Evolutionary conservation across 352 stramenopile genomes (phyloP), one percentile per base, ranked within the genome.

Genomic region (Pythium scleroteichum): DNA sequence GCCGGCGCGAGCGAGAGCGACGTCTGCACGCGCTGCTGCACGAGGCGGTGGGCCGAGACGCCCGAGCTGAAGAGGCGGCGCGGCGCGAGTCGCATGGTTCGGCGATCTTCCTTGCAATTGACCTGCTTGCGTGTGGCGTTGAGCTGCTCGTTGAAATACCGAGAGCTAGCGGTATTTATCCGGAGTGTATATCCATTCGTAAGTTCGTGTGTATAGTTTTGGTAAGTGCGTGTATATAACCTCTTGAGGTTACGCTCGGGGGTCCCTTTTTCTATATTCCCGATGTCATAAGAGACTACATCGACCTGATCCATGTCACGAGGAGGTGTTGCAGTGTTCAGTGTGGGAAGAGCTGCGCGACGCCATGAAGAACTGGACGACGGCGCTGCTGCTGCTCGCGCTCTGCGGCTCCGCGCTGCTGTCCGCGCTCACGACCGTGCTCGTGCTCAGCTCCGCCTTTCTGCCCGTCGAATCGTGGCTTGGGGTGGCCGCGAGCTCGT

Each of bases 21-120:
- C 10, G 53, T 52, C 61, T 90, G 82, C 22, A 91, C 76, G 35
- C 73, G 79, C 63, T 92, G 77, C 72, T 92, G 73, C 52, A 91
- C 72, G 66, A 91, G 56, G 24, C 70, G 65, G 57, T 82, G 77
- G 14, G 80, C 78, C 5, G 75, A 44, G 17, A 52, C 51, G 39
- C 27, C 62, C 7, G 67, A 69, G 60, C 76, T 88, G 29, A 87
- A 68, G 59, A 79, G 69, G 42, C 81, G 77, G 60, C 75, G 58
- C 29, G 23, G 59, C 26, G 82, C 22, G 55, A 82, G 59, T 46
- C 51, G 49, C 33, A 57, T 59, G 39, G 23, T 42, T 26, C 1
- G 32, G 26, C 14, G 40, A 54, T 53, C 40, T 47, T 46, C 16
- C 41, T n/a, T n/a, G n/a, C 23, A 44, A 27, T 59, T 44, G 20